A percentile compares a stretch with the other conserved stretches of the same genome.
These are phyloP conservation scores for Penicillium bovifimosum DNA, from an alignment of 495 filamentous ascomycete genomes.

Conservation along the genomic window DNA sequence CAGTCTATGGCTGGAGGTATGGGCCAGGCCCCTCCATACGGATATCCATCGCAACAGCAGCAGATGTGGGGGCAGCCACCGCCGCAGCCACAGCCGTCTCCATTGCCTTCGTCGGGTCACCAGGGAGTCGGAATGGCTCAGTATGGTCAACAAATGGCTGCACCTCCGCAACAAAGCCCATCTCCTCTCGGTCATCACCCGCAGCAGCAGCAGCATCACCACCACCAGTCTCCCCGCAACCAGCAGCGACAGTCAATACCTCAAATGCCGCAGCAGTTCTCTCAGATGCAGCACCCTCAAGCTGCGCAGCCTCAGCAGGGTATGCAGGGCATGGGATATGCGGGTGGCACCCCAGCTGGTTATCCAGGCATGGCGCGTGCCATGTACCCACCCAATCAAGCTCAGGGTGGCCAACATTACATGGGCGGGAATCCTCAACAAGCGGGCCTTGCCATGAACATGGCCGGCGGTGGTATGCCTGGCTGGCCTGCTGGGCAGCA, in stretches of 20 bases:
- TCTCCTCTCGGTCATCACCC: slow-evolving; percentile 35
- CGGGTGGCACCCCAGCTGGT: slow-evolving; percentile 29
- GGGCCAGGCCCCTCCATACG: slow-evolving; percentile 40
- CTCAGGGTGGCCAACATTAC: slow-evolving; percentile 35
- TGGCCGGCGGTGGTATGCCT: slow-evolving; percentile 36
- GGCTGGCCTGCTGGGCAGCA: slow-evolving; percentile 35
- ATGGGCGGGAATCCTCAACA: slow-evolving; percentile 38
- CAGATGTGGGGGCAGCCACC: slow-evolving; percentile 52
- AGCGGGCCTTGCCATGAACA: slow-evolving; percentile 36
- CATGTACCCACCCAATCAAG: slow-evolving; percentile 41
- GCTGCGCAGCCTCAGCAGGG: slow-evolving; percentile 59
- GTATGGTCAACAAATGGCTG: slow-evolving; percentile 38
- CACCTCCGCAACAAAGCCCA: slow-evolving; percentile 37
- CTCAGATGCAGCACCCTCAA: slow-evolving; percentile 46
- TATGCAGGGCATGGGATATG: slow-evolving; percentile 41
- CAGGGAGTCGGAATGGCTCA: slow-evolving; percentile 43
- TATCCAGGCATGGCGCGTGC: slow-evolving; percentile 37
- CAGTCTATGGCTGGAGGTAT: slow-evolving; percentile 37
- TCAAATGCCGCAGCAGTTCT: slow-evolving; percentile 41
- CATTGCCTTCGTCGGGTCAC: slow-evolving; percentile 35
- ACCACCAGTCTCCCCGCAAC: slow-evolving; percentile 47
- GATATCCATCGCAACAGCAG: slow-evolving; percentile 40
- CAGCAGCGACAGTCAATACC: slow-evolving; percentile 37
- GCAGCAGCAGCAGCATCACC: slow-evolving; percentile 39
- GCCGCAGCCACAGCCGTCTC: slow-evolving; percentile 49